A percentile compares a stretch with the other conserved stretches of the same genome.
These are phyloP conservation scores for Phenoliferia sp. DNA, from an alignment of 1,284 basidiomycete species.

Conservation along the genomic window DNA sequence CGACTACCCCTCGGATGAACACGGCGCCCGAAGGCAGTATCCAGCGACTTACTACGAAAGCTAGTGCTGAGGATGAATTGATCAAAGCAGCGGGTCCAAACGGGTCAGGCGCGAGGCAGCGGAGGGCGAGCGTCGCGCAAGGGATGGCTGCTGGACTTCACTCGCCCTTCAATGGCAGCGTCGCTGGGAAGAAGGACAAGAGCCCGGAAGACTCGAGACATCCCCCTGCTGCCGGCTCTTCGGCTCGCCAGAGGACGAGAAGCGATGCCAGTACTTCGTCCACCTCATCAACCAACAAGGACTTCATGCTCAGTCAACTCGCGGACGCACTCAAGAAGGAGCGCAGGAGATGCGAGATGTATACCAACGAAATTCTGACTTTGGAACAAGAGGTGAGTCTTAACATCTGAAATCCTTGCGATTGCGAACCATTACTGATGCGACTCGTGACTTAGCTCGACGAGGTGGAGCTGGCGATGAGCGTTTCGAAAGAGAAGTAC, in stretches of 20 bases:
- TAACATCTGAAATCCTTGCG: neutral
- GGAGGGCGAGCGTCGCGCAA: neutral
- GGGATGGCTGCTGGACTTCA: neutral
- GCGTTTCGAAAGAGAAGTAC: neutral
- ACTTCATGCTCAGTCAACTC: slow-evolving; percentile 2
- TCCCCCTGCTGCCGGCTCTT: neutral
- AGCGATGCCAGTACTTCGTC: neutral
- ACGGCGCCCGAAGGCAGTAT: neutral
- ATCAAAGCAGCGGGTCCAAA: neutral
- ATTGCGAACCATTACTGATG: neutral
- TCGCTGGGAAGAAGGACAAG: neutral
- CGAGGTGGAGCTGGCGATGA: neutral
- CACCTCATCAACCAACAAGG: neutral
- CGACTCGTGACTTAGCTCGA: neutral
- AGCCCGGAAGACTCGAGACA: neutral
- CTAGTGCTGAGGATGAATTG: slow-evolving; percentile 1
- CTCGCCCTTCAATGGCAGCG: neutral
- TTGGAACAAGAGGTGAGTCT: slow-evolving; percentile 5
- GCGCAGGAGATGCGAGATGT: neutral
- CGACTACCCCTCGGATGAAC: neutral
- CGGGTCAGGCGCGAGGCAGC: neutral
- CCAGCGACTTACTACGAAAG: neutral
- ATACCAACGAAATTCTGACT: neutral
- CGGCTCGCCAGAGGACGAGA: neutral
- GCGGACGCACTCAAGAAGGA: slow-evolving; percentile 9